phyloP scores from a whole-genome alignment of 805 yeast species.

The Grigorovia jiainica region DNA sequence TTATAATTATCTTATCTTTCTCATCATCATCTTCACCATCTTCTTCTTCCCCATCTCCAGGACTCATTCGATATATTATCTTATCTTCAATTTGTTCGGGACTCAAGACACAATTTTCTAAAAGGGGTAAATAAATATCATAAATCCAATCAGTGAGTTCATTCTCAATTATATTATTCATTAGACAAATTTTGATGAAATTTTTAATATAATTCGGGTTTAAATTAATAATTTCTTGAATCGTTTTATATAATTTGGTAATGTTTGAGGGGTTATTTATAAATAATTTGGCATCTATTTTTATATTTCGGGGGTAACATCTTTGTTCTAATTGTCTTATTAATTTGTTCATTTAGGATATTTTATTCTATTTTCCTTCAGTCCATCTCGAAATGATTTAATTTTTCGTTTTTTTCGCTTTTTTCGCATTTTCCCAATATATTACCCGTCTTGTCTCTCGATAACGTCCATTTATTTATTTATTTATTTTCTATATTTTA shows the following conservation, averaged over 20 bases:
- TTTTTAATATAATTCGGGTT: conserved; percentile 46
- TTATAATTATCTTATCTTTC: conserved; percentile 27
- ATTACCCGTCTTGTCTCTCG: too few species aligned
- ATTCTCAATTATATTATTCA: conserved; percentile 33
- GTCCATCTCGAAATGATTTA: too few species aligned
- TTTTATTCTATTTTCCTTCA: too few species aligned
- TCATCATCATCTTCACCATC: too few species aligned
- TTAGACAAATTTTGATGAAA: conserved; percentile 18
- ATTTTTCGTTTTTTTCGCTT: too few species aligned
- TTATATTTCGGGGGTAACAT: neutral
- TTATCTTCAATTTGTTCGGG: conserved; percentile 23
- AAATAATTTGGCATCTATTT: too few species aligned
- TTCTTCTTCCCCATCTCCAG: too few species aligned
- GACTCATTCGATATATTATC: conserved; percentile 24
- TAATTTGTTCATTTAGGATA: neutral
- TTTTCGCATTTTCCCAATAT: too few species aligned
- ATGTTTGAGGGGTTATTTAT: neutral
- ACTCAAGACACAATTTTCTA: conserved; percentile 18
- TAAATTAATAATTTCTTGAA: conserved; percentile 14
- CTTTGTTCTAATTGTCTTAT: neutral
- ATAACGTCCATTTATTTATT: too few species aligned
- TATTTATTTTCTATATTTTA: too few species aligned
- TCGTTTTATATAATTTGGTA: conserved; percentile 1
- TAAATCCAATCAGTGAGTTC: conserved; percentile 17
- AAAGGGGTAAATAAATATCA: conserved; percentile 25